Evolutionary conservation across 345 rosid species (phyloP), one percentile per base, ranked within the genome.

Genomic region (Bruguiera parviflora): DNA sequence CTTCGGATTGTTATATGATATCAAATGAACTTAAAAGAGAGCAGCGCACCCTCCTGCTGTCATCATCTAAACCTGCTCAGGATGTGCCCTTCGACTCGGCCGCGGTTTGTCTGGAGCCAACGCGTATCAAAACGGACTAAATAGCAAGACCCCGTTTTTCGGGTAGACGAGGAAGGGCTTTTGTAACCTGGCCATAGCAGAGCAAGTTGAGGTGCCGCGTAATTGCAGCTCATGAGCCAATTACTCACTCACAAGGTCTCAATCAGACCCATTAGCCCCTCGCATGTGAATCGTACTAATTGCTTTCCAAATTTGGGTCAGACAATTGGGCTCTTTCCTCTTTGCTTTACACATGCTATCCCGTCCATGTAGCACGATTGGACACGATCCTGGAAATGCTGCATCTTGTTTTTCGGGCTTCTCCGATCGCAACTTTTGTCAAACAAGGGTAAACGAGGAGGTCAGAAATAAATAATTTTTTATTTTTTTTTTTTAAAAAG

Each of bases 291-390:
- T 16, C 27, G 53, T 35, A 70, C 37, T 9, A 53, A 13, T 21
- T 19, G 22, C 24, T 56, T 71, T 60, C 53, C 62, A 29, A 35
- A 22, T 59, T 53, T 60, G 76, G 79, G 76, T 65, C 52, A 71
- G 76, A 68, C 74, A 79, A 61, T 61, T 55, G 68, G 79, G 68
- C 64, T 63, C 66, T 63, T 49, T 58, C 62, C 69, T 55, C 57
- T 51, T 27, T 58, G 33, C 58, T 11, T 70, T 58, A 27, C 58
- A 56, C 71, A 61, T 60, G 61, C 25, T 16, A 28, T 63, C 35
- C 6, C 9, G 58, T 52, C 68, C 64, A 22, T 43, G 8, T 56
- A 24, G 20, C 20, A 10, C 1, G 53, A 58, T 29, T 46, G 29
- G 39, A 46, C 7, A 57, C 4, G 25, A 39, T 53, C 70, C 56